Percentiles rank a stretch among this genome's conserved stretches.
These are phyloP conservation scores for Bipolaris cookei DNA, from an alignment of 2,329 filamentous ascomycete species.

Conservation along the genomic window DNA sequence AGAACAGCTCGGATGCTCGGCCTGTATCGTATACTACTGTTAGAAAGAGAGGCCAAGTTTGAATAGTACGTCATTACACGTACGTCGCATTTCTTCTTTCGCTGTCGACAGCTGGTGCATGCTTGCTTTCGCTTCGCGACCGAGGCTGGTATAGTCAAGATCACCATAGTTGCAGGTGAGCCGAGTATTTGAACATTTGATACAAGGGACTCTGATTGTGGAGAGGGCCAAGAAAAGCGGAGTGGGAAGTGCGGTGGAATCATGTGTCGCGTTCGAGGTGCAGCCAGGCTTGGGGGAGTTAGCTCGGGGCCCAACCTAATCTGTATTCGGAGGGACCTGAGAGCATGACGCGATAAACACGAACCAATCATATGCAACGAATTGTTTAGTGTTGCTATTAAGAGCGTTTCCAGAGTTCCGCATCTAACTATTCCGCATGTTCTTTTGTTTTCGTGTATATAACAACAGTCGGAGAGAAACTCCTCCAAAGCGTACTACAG, in stretches of 20 bases:
- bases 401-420: no score
- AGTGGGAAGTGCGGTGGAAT: background rate
- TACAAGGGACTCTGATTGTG: background rate
- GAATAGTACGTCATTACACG: background rate
- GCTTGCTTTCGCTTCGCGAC: conserved; percentile 44
- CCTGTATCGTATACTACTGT: conserved; percentile 22
- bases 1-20: conserved; percentile 30
- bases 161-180: conserved; percentile 20
- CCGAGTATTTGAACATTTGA: background rate
- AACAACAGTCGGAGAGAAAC: no score
- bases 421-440: no score
- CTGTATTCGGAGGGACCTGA: no score
- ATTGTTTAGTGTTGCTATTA: no score
- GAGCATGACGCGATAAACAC: no score
- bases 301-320: conserved; percentile 13
- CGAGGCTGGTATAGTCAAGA: conserved; percentile 32
- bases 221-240: background rate
- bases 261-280: background rate
- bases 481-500: no score
- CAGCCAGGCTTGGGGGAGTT: background rate
- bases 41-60: conserved; percentile 9
- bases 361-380: no score
- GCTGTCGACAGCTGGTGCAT: conserved; percentile 41
- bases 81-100: conserved; percentile 46
- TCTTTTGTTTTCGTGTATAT: no score